Base-by-base conservation (phyloP, 805 yeast species). In the Lipomyces orientalis region DNA sequence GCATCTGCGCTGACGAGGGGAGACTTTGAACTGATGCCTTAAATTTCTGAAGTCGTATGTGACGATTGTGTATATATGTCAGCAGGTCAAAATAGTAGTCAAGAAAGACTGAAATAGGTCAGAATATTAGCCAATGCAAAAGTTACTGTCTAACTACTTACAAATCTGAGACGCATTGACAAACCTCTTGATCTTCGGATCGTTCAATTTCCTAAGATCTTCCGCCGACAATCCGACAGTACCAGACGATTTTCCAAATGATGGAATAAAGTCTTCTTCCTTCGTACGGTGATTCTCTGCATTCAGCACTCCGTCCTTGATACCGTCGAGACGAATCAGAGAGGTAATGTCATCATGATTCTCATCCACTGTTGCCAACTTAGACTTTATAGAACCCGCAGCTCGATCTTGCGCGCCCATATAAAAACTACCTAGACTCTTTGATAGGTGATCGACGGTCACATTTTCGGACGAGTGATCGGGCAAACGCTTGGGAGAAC, bases 31-130 rank as follows among this genome's bases (percentile, higher is more conserved):
- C 64, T 64, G 87, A 86, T 31, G 82, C 77, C 75, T 89, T 85
- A 22, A 92, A 95, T 71, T 89, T 86, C 56, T 84, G 82, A n/a
- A 88, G 83, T 66, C 99, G 86, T 76, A 90, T 91, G 76, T 94
- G 87, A 77, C 99, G 87, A 69, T 87, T 87, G 71, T 93, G 90
- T 39, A 94, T 90, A 76, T 95, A 95, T 76, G 92, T 97, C 79
- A 95, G 90, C 87, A 90, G 88, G 78, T 95, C 99, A 80, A 97
- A 94, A 78, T 95, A 95, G 79, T 93, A 92, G 78, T 95, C 99
- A 66, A 95, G 83, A 75, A 95, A 95, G 79, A 90, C 96, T 87
- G 29, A 93, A 86, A 35, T 29, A 43, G 31, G 51, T 52, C 4
- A 33, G 46, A 1, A 61, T n/a, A 14, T 25, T 19, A 5, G 25